Conservation (phyloP, 2,329 filamentous ascomycete genomes). For the Ceratocystis eucalypticola region DNA sequence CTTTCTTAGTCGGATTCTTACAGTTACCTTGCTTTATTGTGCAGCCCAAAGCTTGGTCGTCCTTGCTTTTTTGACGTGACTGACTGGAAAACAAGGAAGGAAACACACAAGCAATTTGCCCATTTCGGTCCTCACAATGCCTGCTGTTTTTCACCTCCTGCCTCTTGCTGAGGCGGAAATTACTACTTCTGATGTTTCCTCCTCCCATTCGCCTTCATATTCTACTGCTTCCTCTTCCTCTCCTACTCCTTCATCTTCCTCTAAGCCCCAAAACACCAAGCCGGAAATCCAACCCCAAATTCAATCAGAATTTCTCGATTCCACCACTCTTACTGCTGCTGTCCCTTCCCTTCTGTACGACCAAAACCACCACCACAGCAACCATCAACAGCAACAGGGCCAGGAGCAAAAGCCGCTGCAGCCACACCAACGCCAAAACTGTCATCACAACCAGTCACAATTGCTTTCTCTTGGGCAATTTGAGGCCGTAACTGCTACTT, state of each 20-base stretch:
- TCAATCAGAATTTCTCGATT: neutral
- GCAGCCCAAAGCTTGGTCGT: neutral
- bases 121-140: slow-evolving; percentile 7
- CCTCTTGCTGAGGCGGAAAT: slow-evolving; percentile 1
- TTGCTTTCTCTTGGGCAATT: neutral
- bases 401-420: neutral
- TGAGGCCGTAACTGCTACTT: neutral
- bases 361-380: neutral
- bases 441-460: slow-evolving; percentile 5
- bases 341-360: slow-evolving; percentile 4
- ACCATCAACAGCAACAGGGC: neutral
- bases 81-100: slow-evolving; percentile 3
- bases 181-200: slow-evolving; percentile 2
- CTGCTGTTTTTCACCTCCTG: slow-evolving; percentile 2
- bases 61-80: neutral
- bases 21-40: neutral
- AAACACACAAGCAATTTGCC: neutral
- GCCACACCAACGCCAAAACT: slow-evolving; percentile 3
- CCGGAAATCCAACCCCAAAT: neutral
- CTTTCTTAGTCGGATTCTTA: neutral
- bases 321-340: neutral
- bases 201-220: neutral
- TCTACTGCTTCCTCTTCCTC: neutral
- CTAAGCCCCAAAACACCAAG: neutral
- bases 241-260: neutral